phyloP scores from a whole-genome alignment of 768 basidiomycete genomes.

The Postia placenta region DNA sequence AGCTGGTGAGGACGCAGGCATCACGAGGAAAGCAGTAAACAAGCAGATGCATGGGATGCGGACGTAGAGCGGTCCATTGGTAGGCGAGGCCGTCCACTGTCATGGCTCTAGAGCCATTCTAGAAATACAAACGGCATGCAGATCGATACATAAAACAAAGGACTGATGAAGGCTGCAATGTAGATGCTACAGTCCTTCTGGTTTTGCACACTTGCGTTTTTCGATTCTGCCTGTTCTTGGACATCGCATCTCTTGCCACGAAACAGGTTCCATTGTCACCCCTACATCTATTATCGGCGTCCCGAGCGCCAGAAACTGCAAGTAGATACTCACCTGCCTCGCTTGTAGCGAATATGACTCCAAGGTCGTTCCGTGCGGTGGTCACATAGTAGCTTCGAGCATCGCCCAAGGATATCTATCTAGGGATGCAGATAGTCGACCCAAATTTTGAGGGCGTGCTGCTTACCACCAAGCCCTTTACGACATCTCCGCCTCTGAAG shows the following conservation, averaged over 20 bases:
- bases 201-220: constrained; percentile 83
- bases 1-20: too few species aligned
- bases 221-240: constrained; percentile 75
- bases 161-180: background rate
- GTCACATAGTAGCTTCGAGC: constrained; percentile 89
- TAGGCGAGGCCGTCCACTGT: too few species aligned
- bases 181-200: constrained; percentile 47
- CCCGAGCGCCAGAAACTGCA: background rate
- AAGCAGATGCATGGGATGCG: too few species aligned
- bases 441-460: background rate
- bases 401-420: constrained; percentile 93
- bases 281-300: constrained; percentile 36
- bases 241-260: constrained; percentile 90
- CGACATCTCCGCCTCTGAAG: constrained; percentile 88
- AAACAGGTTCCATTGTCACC: constrained; percentile 77
- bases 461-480: constrained; percentile 79
- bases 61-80: too few species aligned
- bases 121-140: too few species aligned
- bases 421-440: background rate
- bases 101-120: too few species aligned
- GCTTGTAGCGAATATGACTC: constrained; percentile 86
- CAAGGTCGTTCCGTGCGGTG: constrained; percentile 84
- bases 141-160: background rate
- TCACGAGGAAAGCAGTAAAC: too few species aligned
- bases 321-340: constrained; percentile 57